phyloP scores from a whole-genome alignment of 2,329 filamentous ascomycete species.

The Talaromyces sp. region DNA sequence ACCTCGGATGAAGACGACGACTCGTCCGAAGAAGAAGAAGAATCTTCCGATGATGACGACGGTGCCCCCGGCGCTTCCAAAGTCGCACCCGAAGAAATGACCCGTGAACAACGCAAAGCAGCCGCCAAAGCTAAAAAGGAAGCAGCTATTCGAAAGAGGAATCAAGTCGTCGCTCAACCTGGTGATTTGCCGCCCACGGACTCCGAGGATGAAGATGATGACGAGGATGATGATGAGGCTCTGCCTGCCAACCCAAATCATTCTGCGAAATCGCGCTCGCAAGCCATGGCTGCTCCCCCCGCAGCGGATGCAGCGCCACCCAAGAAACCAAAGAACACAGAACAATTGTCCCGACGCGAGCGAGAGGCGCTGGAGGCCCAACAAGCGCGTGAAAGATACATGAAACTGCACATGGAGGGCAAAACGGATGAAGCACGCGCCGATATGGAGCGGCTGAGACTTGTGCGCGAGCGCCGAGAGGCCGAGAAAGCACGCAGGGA shows the following conservation, averaged over 20 bases:
- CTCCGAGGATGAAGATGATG: constrained; percentile 45
- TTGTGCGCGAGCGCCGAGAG: constrained; percentile 82
- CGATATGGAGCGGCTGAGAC: constrained; percentile 75
- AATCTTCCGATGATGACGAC: constrained; percentile 46
- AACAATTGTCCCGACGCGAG: constrained; percentile 63
- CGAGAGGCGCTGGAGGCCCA: constrained; percentile 79
- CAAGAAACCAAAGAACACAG: neutral
- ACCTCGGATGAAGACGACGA: constrained; percentile 51
- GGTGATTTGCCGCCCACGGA: constrained; percentile 80
- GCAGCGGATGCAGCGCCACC: neutral
- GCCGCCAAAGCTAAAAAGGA: constrained; percentile 88
- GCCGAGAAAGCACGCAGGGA: constrained; percentile 78
- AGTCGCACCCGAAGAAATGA: constrained; percentile 52
- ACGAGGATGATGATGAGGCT: constrained; percentile 25
- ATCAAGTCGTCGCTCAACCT: constrained; percentile 67
- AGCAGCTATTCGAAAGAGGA: constrained; percentile 75
- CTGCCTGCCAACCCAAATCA: constrained; percentile 87
- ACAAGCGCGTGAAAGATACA: constrained; percentile 83
- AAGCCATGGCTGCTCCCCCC: constrained; percentile 60
- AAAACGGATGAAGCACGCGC: constrained; percentile 95
- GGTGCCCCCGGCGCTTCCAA: constrained; percentile 43
- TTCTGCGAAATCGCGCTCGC: constrained; percentile 62
- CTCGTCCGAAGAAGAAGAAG: constrained; percentile 45
- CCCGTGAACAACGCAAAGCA: constrained; percentile 81
- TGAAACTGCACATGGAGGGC: constrained; percentile 86